Conservation (phyloP, 345 rosid species). For the Bretschneidera sinensis region DNA sequence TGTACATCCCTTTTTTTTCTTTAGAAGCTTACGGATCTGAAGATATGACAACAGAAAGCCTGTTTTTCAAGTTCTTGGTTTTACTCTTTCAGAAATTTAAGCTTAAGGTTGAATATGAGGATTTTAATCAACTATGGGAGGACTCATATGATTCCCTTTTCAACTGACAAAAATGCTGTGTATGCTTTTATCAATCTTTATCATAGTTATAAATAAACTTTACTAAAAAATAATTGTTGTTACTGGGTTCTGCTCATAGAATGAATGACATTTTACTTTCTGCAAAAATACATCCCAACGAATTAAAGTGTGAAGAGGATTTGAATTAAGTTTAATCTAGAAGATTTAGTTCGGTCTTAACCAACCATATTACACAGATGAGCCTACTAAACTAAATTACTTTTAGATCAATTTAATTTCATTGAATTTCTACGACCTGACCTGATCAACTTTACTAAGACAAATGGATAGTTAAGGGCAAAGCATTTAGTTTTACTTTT, state of each 20-base stretch:
- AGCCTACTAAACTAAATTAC: neutral
- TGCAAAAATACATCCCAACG: neutral
- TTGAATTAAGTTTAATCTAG: neutral
- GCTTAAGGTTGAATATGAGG: too few relatives aligned
- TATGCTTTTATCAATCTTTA: too few relatives aligned
- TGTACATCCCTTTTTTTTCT: too few relatives aligned
- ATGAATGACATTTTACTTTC: neutral
- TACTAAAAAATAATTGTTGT: too few relatives aligned
- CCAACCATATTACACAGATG: neutral
- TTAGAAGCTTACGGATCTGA: too few relatives aligned
- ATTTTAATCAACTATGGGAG: too few relatives aligned
- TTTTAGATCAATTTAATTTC: neutral
- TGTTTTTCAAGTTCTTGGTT: neutral
- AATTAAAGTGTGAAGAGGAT: neutral
- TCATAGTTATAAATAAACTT: too few relatives aligned
- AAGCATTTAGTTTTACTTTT: neutral
- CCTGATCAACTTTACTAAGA: neutral
- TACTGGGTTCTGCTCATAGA: neutral
- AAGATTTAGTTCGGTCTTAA: neutral
- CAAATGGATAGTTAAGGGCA: neutral
- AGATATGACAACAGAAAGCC: too few relatives aligned
- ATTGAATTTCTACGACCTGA: neutral
- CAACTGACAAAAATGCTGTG: too few relatives aligned
- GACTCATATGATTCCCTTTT: too few relatives aligned
- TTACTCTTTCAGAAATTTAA: too few relatives aligned